Evolutionary conservation across 306 rosid genomes (phyloP).

Genomic region (Lablab purpureus): DNA sequence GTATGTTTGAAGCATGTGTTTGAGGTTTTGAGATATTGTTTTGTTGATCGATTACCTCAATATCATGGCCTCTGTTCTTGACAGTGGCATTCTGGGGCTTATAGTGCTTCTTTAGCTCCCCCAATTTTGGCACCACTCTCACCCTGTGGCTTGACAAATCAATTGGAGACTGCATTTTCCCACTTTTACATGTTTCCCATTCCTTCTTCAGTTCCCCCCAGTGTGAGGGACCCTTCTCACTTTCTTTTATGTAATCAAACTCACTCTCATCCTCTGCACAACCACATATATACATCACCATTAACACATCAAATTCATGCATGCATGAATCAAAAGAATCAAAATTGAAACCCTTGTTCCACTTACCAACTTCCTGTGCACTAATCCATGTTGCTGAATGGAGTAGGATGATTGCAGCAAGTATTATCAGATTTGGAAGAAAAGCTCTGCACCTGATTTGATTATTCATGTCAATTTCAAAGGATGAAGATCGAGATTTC

Average conservation of each 20-base stretch:
- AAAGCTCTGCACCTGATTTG: constrained; percentile 35
- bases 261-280: constrained; percentile 72
- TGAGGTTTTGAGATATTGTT: neutral
- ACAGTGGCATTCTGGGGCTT: constrained; percentile 58
- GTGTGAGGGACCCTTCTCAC: constrained; percentile 61
- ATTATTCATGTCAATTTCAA: constrained; percentile 50
- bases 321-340: neutral
- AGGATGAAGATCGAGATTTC: neutral
- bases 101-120: constrained; percentile 49
- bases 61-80: constrained; percentile 78
- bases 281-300: neutral
- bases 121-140: constrained; percentile 50
- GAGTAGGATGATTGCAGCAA: constrained; percentile 28
- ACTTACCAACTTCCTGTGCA: constrained; percentile 81
- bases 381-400: constrained; percentile 34
- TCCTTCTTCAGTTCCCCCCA: constrained; percentile 72
- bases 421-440: constrained; percentile 31
- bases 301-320: neutral
- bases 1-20: neutral
- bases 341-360: neutral
- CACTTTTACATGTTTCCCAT: constrained; percentile 66
- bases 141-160: constrained; percentile 59
- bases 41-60: constrained; percentile 54
- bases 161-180: constrained; percentile 74
- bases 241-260: constrained; percentile 58